phyloP scores from a whole-genome alignment of 768 basidiomycete species.

The Cystobasidiopsis lactophilus region DNA sequence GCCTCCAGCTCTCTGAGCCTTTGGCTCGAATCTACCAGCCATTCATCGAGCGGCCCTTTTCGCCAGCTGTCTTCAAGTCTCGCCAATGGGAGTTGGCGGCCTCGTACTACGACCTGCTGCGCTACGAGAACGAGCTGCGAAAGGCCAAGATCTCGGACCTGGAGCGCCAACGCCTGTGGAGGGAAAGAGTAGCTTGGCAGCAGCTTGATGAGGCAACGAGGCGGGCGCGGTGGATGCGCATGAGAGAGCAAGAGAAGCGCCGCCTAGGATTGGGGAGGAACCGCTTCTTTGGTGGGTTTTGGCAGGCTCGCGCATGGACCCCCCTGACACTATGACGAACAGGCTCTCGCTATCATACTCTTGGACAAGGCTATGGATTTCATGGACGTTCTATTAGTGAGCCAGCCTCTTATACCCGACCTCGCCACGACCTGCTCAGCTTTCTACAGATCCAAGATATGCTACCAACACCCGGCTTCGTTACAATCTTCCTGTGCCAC shows the following conservation, averaged over 20 bases:
- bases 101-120: background rate
- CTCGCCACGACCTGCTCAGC: too few relatives aligned
- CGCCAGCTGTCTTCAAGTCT: background rate
- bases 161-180: background rate
- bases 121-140: constrained; percentile 2
- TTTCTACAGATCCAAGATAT: background rate
- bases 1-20: background rate
- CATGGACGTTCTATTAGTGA: background rate
- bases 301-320: too few relatives aligned
- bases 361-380: background rate
- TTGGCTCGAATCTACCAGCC: background rate
- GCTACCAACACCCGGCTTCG: background rate
- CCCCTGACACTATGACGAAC: too few relatives aligned
- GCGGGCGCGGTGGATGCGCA: background rate
- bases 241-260: background rate
- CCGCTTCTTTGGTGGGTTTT: constrained; percentile 1
- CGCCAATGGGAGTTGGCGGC: background rate
- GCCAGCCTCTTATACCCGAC: too few relatives aligned
- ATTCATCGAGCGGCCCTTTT: background rate
- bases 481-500: background rate
- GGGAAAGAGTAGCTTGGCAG: background rate
- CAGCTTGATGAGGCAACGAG: background rate
- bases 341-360: background rate
- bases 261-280: background rate
- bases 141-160: background rate